phyloP scores from a whole-genome alignment of 1,284 basidiomycete genomes.

The Cutaneotrichosporon mucoides region DNA sequence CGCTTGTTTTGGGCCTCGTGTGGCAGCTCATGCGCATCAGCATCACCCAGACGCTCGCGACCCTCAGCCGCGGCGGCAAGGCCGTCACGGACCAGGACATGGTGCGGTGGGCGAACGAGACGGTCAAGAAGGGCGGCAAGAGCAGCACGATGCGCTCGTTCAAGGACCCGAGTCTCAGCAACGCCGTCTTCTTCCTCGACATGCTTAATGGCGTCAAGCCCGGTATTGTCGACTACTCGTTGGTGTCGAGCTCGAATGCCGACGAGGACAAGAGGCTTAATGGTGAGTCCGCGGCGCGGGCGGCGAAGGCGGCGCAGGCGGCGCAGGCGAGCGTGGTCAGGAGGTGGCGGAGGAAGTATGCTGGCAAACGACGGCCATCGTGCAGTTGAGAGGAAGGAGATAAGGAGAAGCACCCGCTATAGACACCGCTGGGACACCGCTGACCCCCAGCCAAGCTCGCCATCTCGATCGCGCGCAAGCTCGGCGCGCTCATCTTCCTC shows the following conservation, averaged over 20 bases:
- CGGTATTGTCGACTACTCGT: slow-evolving; percentile 87
- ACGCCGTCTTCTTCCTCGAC: slow-evolving; percentile 90
- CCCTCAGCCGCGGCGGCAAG: slow-evolving; percentile 65
- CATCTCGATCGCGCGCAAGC: slow-evolving; percentile 95
- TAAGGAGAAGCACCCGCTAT: no score
- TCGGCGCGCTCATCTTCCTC: slow-evolving; percentile 94
- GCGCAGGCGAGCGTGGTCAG: no score
- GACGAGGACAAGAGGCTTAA: slow-evolving; percentile 88
- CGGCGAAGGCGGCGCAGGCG: no score
- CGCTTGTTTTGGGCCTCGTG: slow-evolving; percentile 88
- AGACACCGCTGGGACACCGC: no score
- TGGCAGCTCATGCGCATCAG: slow-evolving; percentile 94
- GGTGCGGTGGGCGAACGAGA: slow-evolving; percentile 91
- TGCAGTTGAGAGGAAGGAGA: no score
- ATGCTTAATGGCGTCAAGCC: slow-evolving; percentile 85
- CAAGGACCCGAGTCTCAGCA: slow-evolving; percentile 88
- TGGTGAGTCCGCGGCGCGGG: slow-evolving; percentile 35
- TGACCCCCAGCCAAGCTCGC: slow-evolving; percentile 66
- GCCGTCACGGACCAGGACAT: slow-evolving; percentile 91
- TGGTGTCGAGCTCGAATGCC: slow-evolving; percentile 57
- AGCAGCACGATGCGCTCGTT: slow-evolving; percentile 74
- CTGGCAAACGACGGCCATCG: no score
- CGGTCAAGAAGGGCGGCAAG: slow-evolving; percentile 71
- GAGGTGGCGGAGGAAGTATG: no score
- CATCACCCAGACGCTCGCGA: slow-evolving; percentile 85